These are phyloP conservation scores for Solanum medicagineum DNA, from an alignment of 257 asterid genomes.

Conservation along the genomic window DNA sequence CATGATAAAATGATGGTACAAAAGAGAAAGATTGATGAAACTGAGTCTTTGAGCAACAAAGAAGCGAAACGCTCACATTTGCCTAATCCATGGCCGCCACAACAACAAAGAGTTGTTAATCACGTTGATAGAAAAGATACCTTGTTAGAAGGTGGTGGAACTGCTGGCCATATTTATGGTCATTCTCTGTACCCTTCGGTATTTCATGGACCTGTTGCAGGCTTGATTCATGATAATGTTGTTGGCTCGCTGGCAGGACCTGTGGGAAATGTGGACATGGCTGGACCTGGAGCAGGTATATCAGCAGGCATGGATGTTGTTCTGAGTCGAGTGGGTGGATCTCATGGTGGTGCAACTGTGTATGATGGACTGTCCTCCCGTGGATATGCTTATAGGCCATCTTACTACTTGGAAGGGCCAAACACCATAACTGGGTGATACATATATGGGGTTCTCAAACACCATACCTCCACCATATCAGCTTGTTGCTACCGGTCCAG, in stretches of 20 bases:
- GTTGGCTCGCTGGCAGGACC: background rate
- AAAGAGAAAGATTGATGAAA: conserved; percentile 48
- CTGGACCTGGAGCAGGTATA: background rate
- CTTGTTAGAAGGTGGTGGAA: background rate
- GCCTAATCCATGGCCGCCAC: conserved; percentile 13
- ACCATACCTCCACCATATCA: background rate
- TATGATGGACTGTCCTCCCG: background rate
- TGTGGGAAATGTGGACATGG: background rate
- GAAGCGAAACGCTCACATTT: conserved; percentile 40
- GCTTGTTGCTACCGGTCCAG: background rate
- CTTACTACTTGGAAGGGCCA: background rate
- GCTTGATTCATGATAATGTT: background rate
- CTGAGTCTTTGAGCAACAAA: conserved; percentile 20
- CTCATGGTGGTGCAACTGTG: background rate
- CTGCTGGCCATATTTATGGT: background rate
- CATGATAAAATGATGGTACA: conserved; percentile 11
- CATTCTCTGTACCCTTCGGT: background rate
- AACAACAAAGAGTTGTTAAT: conserved; percentile 11
- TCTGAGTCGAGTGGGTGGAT: background rate
- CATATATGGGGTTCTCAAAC: background rate
- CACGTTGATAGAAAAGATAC: background rate
- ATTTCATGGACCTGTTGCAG: background rate
- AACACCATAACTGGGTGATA: background rate
- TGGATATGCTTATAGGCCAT: background rate
- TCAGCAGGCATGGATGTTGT: background rate